These are phyloP conservation scores for Boletus speciosus DNA, from an alignment of 768 basidiomycete genomes.

Conservation along the genomic window DNA sequence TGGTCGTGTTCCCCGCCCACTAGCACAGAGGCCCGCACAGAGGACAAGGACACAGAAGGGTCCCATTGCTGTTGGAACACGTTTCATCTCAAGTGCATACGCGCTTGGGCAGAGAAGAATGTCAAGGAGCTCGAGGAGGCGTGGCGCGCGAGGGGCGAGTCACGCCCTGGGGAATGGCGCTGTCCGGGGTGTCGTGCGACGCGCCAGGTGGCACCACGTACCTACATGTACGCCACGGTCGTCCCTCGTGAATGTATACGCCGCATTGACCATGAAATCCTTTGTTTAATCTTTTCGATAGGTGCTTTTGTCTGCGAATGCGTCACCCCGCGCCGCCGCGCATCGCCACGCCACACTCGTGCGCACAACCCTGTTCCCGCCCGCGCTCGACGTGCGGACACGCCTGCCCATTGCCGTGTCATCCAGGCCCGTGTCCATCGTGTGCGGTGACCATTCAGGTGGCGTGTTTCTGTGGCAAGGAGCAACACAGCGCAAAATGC, in stretches of 20 bases:
- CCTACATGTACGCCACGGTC: conserved; percentile 49
- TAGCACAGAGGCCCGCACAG: background rate
- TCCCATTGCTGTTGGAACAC: conserved; percentile 83
- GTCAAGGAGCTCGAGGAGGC: conserved; percentile 71
- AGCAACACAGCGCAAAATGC: conserved; percentile 33
- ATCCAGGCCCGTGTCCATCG: conserved; percentile 95
- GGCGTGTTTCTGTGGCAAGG: conserved; percentile 78
- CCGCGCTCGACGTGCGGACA: conserved; percentile 64
- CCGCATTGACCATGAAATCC: background rate
- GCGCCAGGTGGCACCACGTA: conserved; percentile 59
- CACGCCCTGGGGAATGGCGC: conserved; percentile 75
- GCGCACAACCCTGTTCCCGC: conserved; percentile 61
- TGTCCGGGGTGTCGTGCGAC: conserved; percentile 92
- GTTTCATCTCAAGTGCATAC: conserved; percentile 88
- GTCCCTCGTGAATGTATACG: background rate
- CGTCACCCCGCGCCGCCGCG: conserved; percentile 54
- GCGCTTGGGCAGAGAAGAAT: conserved; percentile 82
- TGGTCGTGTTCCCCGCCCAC: conserved; percentile 80
- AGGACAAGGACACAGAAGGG: conserved; percentile 18
- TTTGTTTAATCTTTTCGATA: conserved; percentile 20
- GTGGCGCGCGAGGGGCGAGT: conserved; percentile 68
- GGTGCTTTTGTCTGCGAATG: conserved; percentile 81
- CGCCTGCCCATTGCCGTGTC: conserved; percentile 80
- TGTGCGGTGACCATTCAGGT: conserved; percentile 76
- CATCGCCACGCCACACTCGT: conserved; percentile 73